Conservation (phyloP, 306 rosid genomes). For the Vigna nakashimae region DNA sequence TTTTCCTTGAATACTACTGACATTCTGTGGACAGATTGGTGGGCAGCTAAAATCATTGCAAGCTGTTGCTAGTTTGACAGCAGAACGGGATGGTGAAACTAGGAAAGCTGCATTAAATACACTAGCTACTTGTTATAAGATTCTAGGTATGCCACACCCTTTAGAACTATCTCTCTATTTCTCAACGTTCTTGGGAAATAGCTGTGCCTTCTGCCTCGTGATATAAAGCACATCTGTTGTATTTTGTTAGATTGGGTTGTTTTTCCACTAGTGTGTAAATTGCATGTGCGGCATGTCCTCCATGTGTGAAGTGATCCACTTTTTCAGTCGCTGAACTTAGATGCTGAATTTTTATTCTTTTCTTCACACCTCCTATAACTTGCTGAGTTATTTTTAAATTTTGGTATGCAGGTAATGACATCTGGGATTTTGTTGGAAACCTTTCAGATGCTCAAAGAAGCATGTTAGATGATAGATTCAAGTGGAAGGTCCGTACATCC, state of each 20-base stretch:
- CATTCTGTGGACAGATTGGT: slow-evolving; percentile 65
- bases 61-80: slow-evolving; percentile 94
- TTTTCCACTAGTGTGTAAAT: slow-evolving; percentile 1
- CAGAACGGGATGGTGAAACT: slow-evolving; percentile 95
- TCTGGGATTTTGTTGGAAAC: slow-evolving; percentile 96
- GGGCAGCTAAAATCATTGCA: slow-evolving; percentile 95
- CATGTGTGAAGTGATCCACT: slow-evolving; percentile 23
- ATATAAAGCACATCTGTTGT: neutral
- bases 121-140: slow-evolving; percentile 95
- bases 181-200: neutral
- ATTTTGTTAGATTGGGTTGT: slow-evolving; percentile 15
- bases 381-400: slow-evolving; percentile 22
- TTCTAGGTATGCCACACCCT: slow-evolving; percentile 76
- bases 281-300: neutral
- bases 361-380: slow-evolving; percentile 12
- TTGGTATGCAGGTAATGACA: slow-evolving; percentile 81
- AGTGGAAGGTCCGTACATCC: slow-evolving; percentile 82
- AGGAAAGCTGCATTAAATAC: slow-evolving; percentile 98
- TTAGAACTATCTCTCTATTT: neutral
- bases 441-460: slow-evolving; percentile 97
- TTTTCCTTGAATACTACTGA: slow-evolving; percentile 14
- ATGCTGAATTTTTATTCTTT: slow-evolving; percentile 27
- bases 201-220: neutral
- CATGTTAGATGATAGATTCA: slow-evolving; percentile 96
- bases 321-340: neutral